These are phyloP conservation scores for Claviceps humidiphila DNA, from an alignment of 2,329 filamentous ascomycete species.

Conservation along the genomic window DNA sequence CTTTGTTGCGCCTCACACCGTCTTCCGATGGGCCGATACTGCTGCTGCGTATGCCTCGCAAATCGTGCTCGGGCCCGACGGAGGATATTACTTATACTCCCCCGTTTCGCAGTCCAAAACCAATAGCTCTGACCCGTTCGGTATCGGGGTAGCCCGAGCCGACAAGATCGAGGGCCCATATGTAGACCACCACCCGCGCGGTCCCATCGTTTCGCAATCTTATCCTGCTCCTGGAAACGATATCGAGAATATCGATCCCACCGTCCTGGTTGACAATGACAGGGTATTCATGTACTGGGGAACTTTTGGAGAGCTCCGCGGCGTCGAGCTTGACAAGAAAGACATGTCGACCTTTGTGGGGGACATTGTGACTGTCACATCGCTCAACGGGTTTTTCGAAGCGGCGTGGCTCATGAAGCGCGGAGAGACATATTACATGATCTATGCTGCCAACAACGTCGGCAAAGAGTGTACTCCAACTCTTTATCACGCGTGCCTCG, in stretches of 20 bases:
- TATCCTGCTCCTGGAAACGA: neutral
- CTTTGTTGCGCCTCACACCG: neutral
- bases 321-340: neutral
- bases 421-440: neutral
- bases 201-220: neutral
- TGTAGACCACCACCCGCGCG: neutral
- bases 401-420: neutral
- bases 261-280: neutral
- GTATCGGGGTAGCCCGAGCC: neutral
- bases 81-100: neutral
- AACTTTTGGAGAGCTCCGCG: neutral
- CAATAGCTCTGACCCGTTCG: neutral
- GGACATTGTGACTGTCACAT: neutral
- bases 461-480: neutral
- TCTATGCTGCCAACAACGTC: neutral
- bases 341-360: conserved; percentile 1
- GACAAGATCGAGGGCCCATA: neutral
- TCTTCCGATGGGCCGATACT: neutral
- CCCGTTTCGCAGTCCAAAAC: neutral
- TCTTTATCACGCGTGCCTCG: neutral
- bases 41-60: neutral
- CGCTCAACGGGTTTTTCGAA: neutral
- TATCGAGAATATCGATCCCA: conserved; percentile 1
- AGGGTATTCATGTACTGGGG: conserved; percentile 1
- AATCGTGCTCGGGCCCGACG: neutral